Percentiles rank a stretch among this genome's conserved stretches.
Evolutionary conservation across 2,329 filamentous ascomycete species (phyloP).

Genomic region (Ophiostoma australiae): DNA sequence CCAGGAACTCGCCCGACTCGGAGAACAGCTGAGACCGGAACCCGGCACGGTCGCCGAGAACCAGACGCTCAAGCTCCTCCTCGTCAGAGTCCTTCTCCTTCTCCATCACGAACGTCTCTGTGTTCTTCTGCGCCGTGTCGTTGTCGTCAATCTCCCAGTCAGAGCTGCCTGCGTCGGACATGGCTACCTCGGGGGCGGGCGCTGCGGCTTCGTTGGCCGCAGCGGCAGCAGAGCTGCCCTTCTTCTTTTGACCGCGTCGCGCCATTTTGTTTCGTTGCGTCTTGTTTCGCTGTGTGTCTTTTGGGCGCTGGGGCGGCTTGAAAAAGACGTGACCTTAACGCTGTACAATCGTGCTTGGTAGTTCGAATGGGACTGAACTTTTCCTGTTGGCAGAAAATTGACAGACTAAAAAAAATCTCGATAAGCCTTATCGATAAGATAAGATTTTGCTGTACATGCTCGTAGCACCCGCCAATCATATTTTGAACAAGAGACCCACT

Average conservation of each 20-base stretch:
- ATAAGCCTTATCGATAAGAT: constrained; percentile 24
- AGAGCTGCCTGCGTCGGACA: constrained; percentile 26
- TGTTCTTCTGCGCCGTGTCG: constrained; percentile 22
- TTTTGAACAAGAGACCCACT: neutral
- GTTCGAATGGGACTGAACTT: neutral
- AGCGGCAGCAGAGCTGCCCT: neutral
- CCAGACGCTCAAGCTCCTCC: constrained; percentile 77
- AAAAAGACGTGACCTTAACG: neutral
- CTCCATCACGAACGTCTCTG: constrained; percentile 29
- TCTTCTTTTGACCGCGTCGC: neutral
- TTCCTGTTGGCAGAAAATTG: constrained; percentile 19
- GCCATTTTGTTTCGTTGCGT: constrained; percentile 12
- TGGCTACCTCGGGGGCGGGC: constrained; percentile 22
- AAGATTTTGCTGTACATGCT: neutral
- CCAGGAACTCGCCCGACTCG: constrained; percentile 39
- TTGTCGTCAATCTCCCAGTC: constrained; percentile 32
- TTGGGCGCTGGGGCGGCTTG: neutral
- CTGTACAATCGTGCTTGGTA: neutral
- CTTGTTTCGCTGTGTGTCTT: neutral
- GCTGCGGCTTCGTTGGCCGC: neutral
- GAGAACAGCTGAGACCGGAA: constrained; percentile 70
- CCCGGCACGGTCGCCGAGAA: constrained; percentile 80
- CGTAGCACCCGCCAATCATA: neutral
- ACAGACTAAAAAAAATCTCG: constrained; percentile 21
- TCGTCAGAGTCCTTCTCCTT: constrained; percentile 75